Percentiles rank a stretch among this genome's conserved stretches.
phyloP scores from a whole-genome alignment of 2,329 filamentous ascomycete species.

The Colletotrichum cereale region DNA sequence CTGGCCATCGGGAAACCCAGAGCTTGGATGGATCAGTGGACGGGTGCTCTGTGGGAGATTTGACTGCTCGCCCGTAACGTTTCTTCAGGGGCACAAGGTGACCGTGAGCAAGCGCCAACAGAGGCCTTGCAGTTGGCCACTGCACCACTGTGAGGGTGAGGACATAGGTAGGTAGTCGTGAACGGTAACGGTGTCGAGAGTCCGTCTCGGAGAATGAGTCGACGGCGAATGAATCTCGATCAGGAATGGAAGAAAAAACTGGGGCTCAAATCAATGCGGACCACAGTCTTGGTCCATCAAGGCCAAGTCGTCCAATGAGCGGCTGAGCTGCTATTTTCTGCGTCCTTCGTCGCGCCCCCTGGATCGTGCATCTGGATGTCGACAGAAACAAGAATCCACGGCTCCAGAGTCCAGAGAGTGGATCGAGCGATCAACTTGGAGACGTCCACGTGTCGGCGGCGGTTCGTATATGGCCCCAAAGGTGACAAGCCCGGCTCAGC shows the following conservation, averaged over 20 bases:
- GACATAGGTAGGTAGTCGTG: too few relatives aligned
- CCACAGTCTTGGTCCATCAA: neutral
- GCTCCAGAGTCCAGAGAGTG: neutral
- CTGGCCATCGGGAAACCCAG: conserved; percentile 22
- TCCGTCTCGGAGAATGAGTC: conserved; percentile 19
- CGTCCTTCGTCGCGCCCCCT: conserved; percentile 7
- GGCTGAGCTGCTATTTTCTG: conserved; percentile 28
- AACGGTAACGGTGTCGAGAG: neutral
- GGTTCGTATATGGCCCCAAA: conserved; percentile 15
- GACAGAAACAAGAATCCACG: conserved; percentile 8
- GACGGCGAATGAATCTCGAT: conserved; percentile 29
- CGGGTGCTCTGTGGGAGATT: neutral
- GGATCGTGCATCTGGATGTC: conserved; percentile 15
- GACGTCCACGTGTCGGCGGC: conserved; percentile 37
- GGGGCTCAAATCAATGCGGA: conserved; percentile 9
- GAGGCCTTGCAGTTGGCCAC: neutral
- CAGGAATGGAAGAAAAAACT: conserved; percentile 6
- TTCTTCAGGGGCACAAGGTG: neutral
- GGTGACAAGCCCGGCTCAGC: conserved; percentile 2
- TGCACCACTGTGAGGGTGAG: neutral
- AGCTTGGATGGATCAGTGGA: neutral
- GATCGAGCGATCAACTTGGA: conserved; percentile 37
- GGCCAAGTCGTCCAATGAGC: conserved; percentile 17
- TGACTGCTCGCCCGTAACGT: neutral
- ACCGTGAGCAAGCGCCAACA: neutral